A percentile compares a stretch with the other conserved stretches of the same genome.
These are phyloP conservation scores for Malus hybrid DNA, from an alignment of 331 rosid genomes.

Conservation along the genomic window DNA sequence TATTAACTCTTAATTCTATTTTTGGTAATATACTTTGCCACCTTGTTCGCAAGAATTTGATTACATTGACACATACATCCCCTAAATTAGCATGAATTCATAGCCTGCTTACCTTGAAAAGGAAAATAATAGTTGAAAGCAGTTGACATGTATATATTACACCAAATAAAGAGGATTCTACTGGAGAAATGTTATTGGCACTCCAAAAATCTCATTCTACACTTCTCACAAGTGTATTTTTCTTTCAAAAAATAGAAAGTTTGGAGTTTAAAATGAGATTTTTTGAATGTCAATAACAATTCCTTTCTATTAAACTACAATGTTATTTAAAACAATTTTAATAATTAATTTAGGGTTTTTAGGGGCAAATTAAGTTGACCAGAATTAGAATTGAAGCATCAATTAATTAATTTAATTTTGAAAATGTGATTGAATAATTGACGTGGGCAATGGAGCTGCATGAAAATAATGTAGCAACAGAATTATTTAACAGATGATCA, in stretches of 20 bases:
- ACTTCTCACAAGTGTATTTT: no score
- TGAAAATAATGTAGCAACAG: slow-evolving; percentile 12
- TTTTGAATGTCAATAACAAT: no score
- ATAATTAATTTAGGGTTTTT: no score
- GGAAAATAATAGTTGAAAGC: not conserved
- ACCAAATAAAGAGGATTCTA: no score
- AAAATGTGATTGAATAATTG: not conserved
- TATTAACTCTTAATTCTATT: not conserved
- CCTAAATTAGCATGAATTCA: not conserved
- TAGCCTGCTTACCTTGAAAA: not conserved
- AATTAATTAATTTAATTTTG: not conserved
- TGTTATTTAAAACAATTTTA: no score
- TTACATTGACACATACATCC: not conserved
- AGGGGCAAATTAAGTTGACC: not conserved
- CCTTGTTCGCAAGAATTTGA: not conserved
- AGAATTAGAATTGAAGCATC: not conserved
- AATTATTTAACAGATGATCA: not conserved
- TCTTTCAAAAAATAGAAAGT: no score
- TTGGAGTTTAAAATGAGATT: no score
- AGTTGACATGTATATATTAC: not conserved
- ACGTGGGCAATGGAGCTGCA: not conserved
- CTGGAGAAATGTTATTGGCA: no score
- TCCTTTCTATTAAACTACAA: no score
- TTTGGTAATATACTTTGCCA: not conserved
- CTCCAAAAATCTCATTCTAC: no score